Evolutionary conservation across 352 stramenopile genomes (phyloP).

Genomic region (Pythium folliculosum): DNA sequence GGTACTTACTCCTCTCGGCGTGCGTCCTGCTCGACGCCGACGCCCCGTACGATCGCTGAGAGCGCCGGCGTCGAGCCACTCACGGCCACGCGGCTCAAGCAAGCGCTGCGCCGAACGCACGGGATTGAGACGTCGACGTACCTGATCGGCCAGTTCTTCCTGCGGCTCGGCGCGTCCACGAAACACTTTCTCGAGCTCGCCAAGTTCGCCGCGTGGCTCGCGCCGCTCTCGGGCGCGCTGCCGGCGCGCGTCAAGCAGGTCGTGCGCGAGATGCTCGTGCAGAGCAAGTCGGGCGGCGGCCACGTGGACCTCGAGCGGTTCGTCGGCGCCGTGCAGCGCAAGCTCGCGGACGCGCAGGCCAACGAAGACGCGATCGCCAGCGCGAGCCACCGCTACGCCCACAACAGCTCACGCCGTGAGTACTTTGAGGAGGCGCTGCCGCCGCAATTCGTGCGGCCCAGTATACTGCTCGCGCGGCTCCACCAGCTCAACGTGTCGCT

Average conservation of each 20-base stretch:
- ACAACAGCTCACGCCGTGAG: not conserved
- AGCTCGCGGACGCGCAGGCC: conserved; percentile 5
- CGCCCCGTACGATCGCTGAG: conserved; percentile 11
- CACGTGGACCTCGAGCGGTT: conserved; percentile 57
- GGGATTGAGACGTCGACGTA: conserved; percentile 42
- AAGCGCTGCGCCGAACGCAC: conserved; percentile 33
- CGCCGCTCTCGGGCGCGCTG: conserved; percentile 37
- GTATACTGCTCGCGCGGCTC: conserved; percentile 40
- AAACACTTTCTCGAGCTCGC: conserved; percentile 49
- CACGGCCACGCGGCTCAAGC: conserved; percentile 39
- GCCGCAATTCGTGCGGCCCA: conserved; percentile 30
- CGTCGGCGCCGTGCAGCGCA: conserved; percentile 17
- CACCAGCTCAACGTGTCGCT: conserved; percentile 52
- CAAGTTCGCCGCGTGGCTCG: conserved; percentile 44
- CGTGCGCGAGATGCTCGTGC: conserved; percentile 44
- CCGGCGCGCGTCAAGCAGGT: conserved; percentile 36
- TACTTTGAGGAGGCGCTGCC: too few relatives aligned
- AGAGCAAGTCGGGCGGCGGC: conserved; percentile 47
- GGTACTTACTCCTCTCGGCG: conserved; percentile 9
- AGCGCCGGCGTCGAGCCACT: conserved; percentile 33
- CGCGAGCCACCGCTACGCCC: too few relatives aligned
- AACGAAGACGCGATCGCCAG: conserved; percentile 9
- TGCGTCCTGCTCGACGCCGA: conserved; percentile 10
- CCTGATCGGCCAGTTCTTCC: conserved; percentile 56
- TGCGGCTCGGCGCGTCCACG: conserved; percentile 42